phyloP scores from a whole-genome alignment of 2,329 filamentous ascomycete genomes.

The Claviceps pazoutovae region DNA sequence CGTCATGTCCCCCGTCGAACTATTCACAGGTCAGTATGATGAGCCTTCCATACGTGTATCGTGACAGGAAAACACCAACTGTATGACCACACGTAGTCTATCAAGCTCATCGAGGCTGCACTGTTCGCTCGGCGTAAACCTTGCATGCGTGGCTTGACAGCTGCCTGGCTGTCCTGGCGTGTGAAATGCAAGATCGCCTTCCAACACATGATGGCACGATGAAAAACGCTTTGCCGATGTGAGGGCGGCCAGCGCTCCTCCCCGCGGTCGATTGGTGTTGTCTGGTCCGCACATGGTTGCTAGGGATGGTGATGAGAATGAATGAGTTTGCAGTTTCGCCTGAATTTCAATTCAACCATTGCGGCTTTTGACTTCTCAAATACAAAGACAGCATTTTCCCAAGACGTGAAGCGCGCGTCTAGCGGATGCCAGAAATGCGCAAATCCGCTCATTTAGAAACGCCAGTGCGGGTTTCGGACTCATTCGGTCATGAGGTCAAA shows the following conservation, averaged over 20 bases:
- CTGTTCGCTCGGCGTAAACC: conserved; percentile 21
- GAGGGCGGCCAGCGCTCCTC: conserved; percentile 33
- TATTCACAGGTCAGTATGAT: conserved; percentile 11
- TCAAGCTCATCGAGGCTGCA: conserved; percentile 8
- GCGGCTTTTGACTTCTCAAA: not conserved
- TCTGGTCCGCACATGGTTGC: conserved; percentile 32
- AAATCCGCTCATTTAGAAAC: not conserved
- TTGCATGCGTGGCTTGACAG: conserved; percentile 26
- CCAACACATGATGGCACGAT: conserved; percentile 4
- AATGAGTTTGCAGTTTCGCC: not conserved
- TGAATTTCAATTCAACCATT: not conserved
- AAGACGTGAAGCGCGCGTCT: not conserved
- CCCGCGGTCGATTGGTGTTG: conserved; percentile 24
- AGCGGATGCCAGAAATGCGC: conserved; percentile 2
- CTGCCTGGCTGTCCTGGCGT: conserved; percentile 25
- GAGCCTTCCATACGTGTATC: not conserved
- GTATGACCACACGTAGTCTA: conserved; percentile 27
- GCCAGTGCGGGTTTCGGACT: too few species aligned
- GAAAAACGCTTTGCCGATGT: conserved; percentile 13
- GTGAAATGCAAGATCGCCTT: conserved; percentile 30
- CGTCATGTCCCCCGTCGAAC: conserved; percentile 29
- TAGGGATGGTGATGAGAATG: not conserved
- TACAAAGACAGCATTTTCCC: not conserved
- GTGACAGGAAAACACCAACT: conserved; percentile 20
- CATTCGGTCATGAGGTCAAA: not conserved